Conservation (phyloP, 176 grass and related monocot species). For the Oryza longistaminata region DNA sequence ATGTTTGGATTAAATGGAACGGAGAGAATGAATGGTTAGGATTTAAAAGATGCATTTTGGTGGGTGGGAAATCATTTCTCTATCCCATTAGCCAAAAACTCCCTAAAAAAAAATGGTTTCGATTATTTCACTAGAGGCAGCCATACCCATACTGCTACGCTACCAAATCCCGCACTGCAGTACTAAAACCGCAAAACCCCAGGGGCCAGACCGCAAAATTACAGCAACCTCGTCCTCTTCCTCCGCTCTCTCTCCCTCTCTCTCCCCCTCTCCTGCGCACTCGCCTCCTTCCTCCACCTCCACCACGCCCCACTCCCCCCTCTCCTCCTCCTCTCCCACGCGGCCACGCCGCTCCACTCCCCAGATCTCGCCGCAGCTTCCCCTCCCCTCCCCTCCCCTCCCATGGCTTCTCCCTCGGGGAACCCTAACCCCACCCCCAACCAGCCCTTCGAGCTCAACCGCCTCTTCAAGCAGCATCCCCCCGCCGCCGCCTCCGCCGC, state of each 20-base stretch:
- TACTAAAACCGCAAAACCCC: not conserved
- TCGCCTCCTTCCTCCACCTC: not conserved
- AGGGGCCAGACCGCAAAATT: not conserved
- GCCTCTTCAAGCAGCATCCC: slow-evolving; percentile 46
- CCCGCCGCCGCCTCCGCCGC: not conserved
- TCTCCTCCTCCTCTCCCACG: slow-evolving; percentile 1
- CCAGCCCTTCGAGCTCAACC: slow-evolving; percentile 43
- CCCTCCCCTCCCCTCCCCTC: not conserved
- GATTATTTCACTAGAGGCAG: too few species aligned
- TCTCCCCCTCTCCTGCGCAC: not conserved
- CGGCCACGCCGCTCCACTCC: not conserved
- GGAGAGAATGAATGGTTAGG: too few species aligned
- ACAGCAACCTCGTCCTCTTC: not conserved
- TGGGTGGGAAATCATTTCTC: too few species aligned
- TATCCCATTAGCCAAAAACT: too few species aligned
- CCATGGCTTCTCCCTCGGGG: slow-evolving; percentile 71
- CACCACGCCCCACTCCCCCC: slow-evolving; percentile 1
- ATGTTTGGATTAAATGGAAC: too few species aligned
- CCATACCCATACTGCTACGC: too few species aligned
- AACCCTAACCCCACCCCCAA: slow-evolving; percentile 50
- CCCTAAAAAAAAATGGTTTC: too few species aligned
- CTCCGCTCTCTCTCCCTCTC: not conserved
- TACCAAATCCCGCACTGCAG: not conserved
- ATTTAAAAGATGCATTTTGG: too few species aligned
- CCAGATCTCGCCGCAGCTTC: not conserved